Evolutionary conservation across 2,329 filamentous ascomycete genomes (phyloP).

Genomic region (Corynespora cassiicola): DNA sequence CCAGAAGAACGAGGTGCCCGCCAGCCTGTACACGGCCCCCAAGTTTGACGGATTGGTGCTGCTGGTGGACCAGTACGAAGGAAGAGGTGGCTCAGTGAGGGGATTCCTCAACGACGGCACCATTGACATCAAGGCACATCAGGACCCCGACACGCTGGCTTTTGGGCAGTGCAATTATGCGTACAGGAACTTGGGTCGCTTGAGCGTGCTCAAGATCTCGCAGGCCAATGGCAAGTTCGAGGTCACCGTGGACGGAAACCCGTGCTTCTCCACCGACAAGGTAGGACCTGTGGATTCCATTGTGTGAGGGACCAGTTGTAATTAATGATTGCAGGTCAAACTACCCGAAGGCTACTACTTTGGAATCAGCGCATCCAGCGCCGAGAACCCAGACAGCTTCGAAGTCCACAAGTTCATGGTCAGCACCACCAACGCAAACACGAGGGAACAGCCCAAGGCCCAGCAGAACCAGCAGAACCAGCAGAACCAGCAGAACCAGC

Average conservation of each 20-base stretch:
- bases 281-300: slow-evolving; percentile 35
- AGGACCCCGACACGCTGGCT: slow-evolving; percentile 80
- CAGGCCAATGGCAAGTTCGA: slow-evolving; percentile 69
- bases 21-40: slow-evolving; percentile 83
- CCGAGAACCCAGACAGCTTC: slow-evolving; percentile 92
- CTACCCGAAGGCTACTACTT: slow-evolving; percentile 84
- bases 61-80: slow-evolving; percentile 83
- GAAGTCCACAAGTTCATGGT: slow-evolving; percentile 89
- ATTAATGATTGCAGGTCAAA: slow-evolving; percentile 59
- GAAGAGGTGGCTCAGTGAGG: slow-evolving; percentile 79
- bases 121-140: slow-evolving; percentile 77
- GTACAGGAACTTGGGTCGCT: slow-evolving; percentile 89
- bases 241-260: slow-evolving; percentile 78
- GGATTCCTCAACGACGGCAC: slow-evolving; percentile 94
- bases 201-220: slow-evolving; percentile 80
- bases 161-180: slow-evolving; percentile 92
- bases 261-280: slow-evolving; percentile 83
- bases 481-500: slow-evolving; percentile 26
- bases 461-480: slow-evolving; percentile 40
- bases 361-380: slow-evolving; percentile 85
- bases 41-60: slow-evolving; percentile 91
- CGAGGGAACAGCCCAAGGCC: slow-evolving; percentile 40
- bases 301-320: slow-evolving; percentile 8
- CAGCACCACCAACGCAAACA: slow-evolving; percentile 56
- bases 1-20: slow-evolving; percentile 67